Evolutionary conservation across 352 stramenopile genomes (phyloP).

Genomic region (Aphanomyces astaci): DNA sequence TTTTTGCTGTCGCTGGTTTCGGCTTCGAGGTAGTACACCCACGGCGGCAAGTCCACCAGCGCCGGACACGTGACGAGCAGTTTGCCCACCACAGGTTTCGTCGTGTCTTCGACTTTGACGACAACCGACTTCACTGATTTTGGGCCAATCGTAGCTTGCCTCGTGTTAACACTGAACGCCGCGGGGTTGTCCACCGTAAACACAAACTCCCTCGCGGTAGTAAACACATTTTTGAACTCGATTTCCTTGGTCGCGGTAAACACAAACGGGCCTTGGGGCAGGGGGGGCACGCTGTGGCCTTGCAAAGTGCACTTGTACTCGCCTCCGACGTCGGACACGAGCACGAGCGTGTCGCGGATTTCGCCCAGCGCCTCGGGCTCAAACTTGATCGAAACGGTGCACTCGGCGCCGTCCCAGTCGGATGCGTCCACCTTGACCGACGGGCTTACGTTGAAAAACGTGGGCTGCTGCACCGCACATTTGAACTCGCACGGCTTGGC

Average conservation of each 20-base stretch:
- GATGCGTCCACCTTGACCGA: slow-evolving; percentile 41
- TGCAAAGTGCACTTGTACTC: slow-evolving; percentile 80
- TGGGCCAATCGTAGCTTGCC: slow-evolving; percentile 52
- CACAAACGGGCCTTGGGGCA: slow-evolving; percentile 80
- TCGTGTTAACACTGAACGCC: slow-evolving; percentile 49
- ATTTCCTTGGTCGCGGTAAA: slow-evolving; percentile 56
- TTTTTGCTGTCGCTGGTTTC: slow-evolving; percentile 14
- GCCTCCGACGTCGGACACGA: slow-evolving; percentile 53
- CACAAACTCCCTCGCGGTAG: slow-evolving; percentile 56
- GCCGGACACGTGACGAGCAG: slow-evolving; percentile 71
- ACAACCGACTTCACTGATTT: slow-evolving; percentile 55
- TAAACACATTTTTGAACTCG: slow-evolving; percentile 89
- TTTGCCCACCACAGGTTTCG: slow-evolving; percentile 43
- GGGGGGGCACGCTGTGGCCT: slow-evolving; percentile 60
- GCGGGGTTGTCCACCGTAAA: slow-evolving; percentile 74
- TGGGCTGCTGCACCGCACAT: slow-evolving; percentile 47
- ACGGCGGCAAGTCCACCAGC: slow-evolving; percentile 63
- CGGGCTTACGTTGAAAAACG: slow-evolving; percentile 59
- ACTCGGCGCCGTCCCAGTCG: slow-evolving; percentile 67
- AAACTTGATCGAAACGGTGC: slow-evolving; percentile 70
- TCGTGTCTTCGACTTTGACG: slow-evolving; percentile 43
- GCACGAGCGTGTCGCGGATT: slow-evolving; percentile 62
- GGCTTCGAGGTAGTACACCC: slow-evolving; percentile 82
- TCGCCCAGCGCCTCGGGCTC: slow-evolving; percentile 85
- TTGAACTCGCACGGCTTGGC: slow-evolving; percentile 38